Evolutionary conservation across 768 basidiomycete species (phyloP).

Genomic region (Pisolithus sp.): DNA sequence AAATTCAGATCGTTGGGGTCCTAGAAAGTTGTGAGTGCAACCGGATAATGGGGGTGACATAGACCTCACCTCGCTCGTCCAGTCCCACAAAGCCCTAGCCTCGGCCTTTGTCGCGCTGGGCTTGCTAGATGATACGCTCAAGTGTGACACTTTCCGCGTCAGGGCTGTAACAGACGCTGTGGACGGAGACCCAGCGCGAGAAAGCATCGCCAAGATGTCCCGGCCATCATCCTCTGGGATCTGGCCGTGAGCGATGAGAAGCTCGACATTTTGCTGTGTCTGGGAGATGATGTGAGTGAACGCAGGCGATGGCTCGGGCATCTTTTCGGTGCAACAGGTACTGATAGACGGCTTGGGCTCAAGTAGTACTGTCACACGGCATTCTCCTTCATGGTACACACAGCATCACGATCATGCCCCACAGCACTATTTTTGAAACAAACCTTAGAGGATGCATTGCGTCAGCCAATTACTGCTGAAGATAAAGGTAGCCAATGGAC

Average conservation of each 20-base stretch:
- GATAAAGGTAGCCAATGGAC: too few species aligned
- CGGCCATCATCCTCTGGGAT: constrained; percentile 35
- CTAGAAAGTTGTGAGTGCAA: constrained; percentile 29
- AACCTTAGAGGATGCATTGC: too few species aligned
- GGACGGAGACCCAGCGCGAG: constrained; percentile 13
- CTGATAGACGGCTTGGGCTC: too few species aligned
- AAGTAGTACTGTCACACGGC: too few species aligned
- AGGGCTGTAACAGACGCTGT: constrained; percentile 12
- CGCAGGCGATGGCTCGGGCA: constrained; percentile 19
- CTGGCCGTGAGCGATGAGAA: constrained; percentile 38
- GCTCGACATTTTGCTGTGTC: constrained; percentile 39
- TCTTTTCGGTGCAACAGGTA: not conserved
- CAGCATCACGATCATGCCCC: too few species aligned
- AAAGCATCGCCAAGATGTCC: constrained; percentile 35
- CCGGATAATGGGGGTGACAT: not conserved
- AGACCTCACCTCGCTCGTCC: constrained; percentile 22
- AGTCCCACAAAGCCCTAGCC: constrained; percentile 25
- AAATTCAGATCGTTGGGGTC: constrained; percentile 77
- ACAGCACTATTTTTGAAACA: too few species aligned
- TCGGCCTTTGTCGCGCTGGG: constrained; percentile 11
- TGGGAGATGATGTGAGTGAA: constrained; percentile 39
- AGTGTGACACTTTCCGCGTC: constrained; percentile 15
- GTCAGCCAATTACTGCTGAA: too few species aligned
- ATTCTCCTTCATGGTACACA: too few species aligned
- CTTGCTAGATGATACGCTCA: constrained; percentile 20